Conservation (phyloP, 257 asterid genomes). For the Solanum virginianum region DNA sequence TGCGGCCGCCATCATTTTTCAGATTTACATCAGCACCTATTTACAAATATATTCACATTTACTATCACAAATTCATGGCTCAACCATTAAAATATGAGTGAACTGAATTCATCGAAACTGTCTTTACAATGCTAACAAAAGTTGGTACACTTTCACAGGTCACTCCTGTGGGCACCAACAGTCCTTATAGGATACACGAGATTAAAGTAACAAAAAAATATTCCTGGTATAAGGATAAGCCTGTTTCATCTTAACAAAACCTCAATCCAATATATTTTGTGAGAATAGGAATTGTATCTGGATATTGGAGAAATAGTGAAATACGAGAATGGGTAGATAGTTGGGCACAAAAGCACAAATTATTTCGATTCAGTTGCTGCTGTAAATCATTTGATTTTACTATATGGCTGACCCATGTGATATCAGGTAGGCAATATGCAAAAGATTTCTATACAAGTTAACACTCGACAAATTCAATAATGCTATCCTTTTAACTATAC, state of each 20-base stretch:
- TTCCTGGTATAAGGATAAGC: not conserved
- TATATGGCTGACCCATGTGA: not conserved
- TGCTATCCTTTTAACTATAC: not conserved
- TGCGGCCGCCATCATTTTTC: conserved; percentile 74
- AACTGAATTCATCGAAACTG: not conserved
- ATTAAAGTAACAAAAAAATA: not conserved
- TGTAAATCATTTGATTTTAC: not conserved
- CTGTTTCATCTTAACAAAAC: not conserved
- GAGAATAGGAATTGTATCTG: not conserved
- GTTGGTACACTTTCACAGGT: not conserved
- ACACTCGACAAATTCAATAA: not conserved
- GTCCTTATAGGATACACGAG: not conserved
- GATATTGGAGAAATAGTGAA: not conserved
- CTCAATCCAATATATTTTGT: not conserved
- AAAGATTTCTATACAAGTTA: not conserved
- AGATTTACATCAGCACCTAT: conserved; percentile 80
- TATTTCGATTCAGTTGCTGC: not conserved
- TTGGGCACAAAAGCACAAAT: not conserved
- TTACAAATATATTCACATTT: conserved; percentile 2
- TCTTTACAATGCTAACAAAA: not conserved
- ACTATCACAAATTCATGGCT: not conserved
- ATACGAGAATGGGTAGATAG: not conserved
- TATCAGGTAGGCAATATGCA: not conserved
- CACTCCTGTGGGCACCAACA: not conserved
- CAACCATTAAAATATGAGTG: not conserved